Base-by-base conservation (phyloP, 164 flowering plant species). In the Echeveria elegans region DNA sequence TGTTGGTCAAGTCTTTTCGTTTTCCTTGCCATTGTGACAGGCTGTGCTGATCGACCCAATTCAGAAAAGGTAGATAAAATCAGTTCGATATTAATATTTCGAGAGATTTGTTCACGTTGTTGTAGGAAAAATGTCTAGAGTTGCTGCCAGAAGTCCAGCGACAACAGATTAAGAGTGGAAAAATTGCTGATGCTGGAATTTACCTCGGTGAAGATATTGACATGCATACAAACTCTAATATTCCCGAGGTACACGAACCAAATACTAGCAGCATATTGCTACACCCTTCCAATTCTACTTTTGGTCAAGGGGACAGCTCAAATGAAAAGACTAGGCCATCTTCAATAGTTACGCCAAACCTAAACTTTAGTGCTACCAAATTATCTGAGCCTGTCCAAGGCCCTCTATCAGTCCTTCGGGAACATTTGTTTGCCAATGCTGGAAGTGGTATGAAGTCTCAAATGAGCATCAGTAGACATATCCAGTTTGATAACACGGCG, bases 101-200 rank as follows among this genome's bases (percentile, higher is more conserved):
- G 70, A 21, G 68, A 37, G 43, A 45, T 26, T n/a, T 16, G 36
- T 65, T 56, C 31, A 23, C 68, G 30, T 14, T 58, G 47, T 24
- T 34, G 45, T 18, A 95, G 99, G 85, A 82, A 52, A 85, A 77
- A 72, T 73, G 87, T 72, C 63, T 92, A 15, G 89, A 85, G 69
- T 73, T 92, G 83, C 83, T 95, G 53, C 97, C 98, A 37, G 87
- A 86, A 73, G 81, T 80, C 41, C 84, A 87, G 71, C 88, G 73
- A 68, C 85, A 78, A 66, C 81, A 85, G 67, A 24, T 87, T 16
- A 87, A 80, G 77, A 63, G 72, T 72, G 97, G 92, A 61, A 79
- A 69, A 48, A 60, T 82, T 45, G 77, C 77, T 47, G 85, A 75
- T 19, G 61, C 16, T 47, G 68, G 63, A 28, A 56, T 21, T 63